Conservation (phyloP, 768 basidiomycete species). For the Clitopilus passeckerianus region DNA sequence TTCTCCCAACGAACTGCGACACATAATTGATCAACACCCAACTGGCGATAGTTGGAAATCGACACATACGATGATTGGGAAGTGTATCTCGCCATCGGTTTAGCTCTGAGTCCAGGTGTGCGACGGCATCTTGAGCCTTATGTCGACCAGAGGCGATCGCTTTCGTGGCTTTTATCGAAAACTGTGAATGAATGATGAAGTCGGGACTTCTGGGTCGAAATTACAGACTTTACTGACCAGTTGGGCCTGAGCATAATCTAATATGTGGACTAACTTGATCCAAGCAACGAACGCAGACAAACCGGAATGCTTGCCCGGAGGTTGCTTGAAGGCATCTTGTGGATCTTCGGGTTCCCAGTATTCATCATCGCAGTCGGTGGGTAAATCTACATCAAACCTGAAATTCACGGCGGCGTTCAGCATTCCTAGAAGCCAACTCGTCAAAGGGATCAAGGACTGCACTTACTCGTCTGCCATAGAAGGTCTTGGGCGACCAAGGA, state of each 20-base stretch:
- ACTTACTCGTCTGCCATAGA: constrained; percentile 78
- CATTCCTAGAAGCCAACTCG: no score
- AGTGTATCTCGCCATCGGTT: constrained; percentile 69
- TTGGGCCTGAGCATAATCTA: constrained; percentile 61
- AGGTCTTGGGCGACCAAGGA: constrained; percentile 69
- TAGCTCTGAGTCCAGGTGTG: constrained; percentile 66
- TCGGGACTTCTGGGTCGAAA: background rate
- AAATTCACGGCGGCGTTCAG: background rate
- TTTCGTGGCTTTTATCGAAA: constrained; percentile 79
- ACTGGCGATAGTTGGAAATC: no score
- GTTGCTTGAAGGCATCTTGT: constrained; percentile 62
- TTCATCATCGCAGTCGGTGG: constrained; percentile 63
- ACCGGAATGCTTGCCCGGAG: constrained; percentile 51
- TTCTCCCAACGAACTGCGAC: no score
- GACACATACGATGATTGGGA: constrained; percentile 48
- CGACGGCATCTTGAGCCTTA: constrained; percentile 68
- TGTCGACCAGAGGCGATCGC: constrained; percentile 48
- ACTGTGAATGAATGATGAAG: constrained; percentile 34
- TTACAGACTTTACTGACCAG: constrained; percentile 38
- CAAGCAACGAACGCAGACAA: constrained; percentile 51
- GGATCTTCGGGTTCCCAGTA: constrained; percentile 67
- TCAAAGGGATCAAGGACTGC: background rate
- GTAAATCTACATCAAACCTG: constrained; percentile 73
- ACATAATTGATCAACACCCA: constrained; percentile 10
- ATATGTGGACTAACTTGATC: constrained; percentile 58